Conservation (phyloP, 768 basidiomycete genomes). For the Mycena galopus region DNA sequence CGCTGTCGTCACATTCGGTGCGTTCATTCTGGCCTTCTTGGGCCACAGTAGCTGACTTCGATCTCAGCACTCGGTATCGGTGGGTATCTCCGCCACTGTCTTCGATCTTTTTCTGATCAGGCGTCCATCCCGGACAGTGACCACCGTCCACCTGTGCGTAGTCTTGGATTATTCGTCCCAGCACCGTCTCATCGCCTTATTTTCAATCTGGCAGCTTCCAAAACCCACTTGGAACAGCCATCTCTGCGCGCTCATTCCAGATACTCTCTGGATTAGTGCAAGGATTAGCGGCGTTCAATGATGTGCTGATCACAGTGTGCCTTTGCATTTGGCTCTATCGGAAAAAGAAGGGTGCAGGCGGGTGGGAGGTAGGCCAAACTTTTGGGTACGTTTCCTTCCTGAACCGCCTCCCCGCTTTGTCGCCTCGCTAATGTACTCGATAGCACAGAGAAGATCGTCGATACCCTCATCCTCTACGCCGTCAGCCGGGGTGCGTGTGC, state of each 20-base stretch:
- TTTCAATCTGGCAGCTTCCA: slow-evolving; percentile 16
- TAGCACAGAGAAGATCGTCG: slow-evolving; percentile 28
- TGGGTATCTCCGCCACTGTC: slow-evolving; percentile 2
- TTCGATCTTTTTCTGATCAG: not conserved
- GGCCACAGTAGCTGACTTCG: not conserved
- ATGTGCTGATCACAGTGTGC: slow-evolving; percentile 30
- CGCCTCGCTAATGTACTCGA: not conserved
- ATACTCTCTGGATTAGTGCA: slow-evolving; percentile 30
- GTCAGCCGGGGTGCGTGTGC: slow-evolving; percentile 24
- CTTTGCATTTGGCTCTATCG: slow-evolving; percentile 26
- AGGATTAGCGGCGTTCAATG: slow-evolving; percentile 28
- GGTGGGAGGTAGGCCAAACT: not conserved
- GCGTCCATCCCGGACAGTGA: not conserved
- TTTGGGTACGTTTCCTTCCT: slow-evolving; percentile 19
- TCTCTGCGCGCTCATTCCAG: slow-evolving; percentile 27
- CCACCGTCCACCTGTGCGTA: slow-evolving; percentile 30
- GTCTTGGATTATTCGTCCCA: not conserved
- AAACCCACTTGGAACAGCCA: slow-evolving; percentile 20
- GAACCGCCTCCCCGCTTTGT: not conserved
- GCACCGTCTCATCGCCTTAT: not conserved
- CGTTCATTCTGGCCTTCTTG: not conserved
- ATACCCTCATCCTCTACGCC: slow-evolving; percentile 29
- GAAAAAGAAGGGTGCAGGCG: slow-evolving; percentile 17
- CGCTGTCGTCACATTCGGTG: slow-evolving; percentile 28
- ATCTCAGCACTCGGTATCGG: slow-evolving; percentile 31